Conservation (phyloP, 1,139 yeast species). For the Kodamaea arcana region DNA sequence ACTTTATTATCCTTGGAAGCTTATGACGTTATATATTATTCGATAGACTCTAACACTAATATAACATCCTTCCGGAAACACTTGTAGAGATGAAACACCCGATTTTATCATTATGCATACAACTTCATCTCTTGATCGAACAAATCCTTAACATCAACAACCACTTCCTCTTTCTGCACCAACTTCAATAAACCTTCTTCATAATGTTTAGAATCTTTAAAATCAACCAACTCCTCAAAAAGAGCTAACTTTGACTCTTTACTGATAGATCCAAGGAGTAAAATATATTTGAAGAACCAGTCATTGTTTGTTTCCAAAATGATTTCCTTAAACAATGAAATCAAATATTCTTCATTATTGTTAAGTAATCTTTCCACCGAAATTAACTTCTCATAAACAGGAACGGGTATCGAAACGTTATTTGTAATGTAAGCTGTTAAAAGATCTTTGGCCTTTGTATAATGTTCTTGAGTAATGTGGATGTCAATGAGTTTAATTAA, state of each 20-base stretch:
- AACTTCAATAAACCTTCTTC: conserved; percentile 7
- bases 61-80: no score
- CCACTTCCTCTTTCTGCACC: neutral
- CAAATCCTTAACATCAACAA: neutral
- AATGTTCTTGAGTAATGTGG: conserved; percentile 28
- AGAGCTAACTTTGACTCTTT: conserved; percentile 9
- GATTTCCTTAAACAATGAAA: conserved; percentile 21
- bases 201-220: conserved; percentile 8
- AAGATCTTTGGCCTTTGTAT: conserved; percentile 34
- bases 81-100: no score
- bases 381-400: conserved; percentile 35
- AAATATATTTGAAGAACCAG: conserved; percentile 17
- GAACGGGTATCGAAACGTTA: conserved; percentile 28
- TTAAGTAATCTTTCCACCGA: conserved; percentile 31
- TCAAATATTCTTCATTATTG: conserved; percentile 21
- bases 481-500: conserved; percentile 39
- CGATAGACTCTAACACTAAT: no score
- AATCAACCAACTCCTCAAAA: conserved; percentile 9
- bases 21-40: no score
- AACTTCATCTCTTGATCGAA: neutral
- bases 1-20: no score
- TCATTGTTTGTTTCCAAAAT: conserved; percentile 21
- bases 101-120: neutral
- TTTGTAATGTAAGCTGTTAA: conserved; percentile 23
- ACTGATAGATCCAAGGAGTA: conserved; percentile 9